phyloP scores from a whole-genome alignment of 768 basidiomycete species.

The Lepiota venenata region DNA sequence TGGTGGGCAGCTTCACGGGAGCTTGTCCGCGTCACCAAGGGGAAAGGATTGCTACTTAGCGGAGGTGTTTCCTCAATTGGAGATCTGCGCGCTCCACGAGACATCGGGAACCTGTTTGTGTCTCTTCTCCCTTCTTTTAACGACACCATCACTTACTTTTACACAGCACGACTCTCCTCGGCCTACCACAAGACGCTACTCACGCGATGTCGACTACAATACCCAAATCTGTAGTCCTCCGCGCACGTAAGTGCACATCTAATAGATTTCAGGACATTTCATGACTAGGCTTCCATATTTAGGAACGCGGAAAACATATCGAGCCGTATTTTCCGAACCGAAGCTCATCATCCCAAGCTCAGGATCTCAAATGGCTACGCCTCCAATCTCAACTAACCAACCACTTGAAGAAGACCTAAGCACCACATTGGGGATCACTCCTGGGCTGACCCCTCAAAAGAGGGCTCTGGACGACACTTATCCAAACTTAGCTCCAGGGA shows the following conservation, averaged over 20 bases:
- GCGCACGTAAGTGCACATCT: slow-evolving; percentile 58
- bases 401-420: neutral
- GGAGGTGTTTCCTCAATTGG: slow-evolving; percentile 59
- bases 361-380: neutral
- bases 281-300: neutral
- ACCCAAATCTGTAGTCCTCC: slow-evolving; percentile 65
- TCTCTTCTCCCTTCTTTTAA: neutral
- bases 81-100: slow-evolving; percentile 68
- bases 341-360: slow-evolving; percentile 51
- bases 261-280: neutral
- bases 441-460: neutral
- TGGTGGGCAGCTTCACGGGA: slow-evolving; percentile 85
- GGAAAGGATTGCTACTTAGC: slow-evolving; percentile 71
- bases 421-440: neutral
- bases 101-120: slow-evolving; percentile 73
- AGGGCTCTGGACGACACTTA: neutral
- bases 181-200: slow-evolving; percentile 64
- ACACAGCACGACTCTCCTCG: slow-evolving; percentile 61
- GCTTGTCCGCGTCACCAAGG: slow-evolving; percentile 75
- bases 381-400: neutral
- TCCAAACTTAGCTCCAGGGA: neutral
- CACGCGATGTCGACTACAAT: slow-evolving; percentile 57
- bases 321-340: slow-evolving; percentile 77
- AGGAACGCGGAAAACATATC: slow-evolving; percentile 83
- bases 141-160: neutral